These are phyloP conservation scores for Apiospora kogelbergensis DNA, from an alignment of 2,329 filamentous ascomycete genomes.

Conservation along the genomic window DNA sequence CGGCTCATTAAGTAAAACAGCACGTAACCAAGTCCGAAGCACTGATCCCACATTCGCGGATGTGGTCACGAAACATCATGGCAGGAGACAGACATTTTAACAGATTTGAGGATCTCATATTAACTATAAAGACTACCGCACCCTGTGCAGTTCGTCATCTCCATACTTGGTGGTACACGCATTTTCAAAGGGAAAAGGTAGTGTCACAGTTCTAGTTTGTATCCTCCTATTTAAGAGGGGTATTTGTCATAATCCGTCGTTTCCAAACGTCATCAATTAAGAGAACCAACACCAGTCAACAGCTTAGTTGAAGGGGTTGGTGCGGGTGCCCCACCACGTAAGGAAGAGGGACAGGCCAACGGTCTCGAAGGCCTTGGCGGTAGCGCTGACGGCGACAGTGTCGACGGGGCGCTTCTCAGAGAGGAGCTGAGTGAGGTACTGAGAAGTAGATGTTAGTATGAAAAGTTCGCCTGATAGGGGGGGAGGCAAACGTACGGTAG, in stretches of 20 bases:
- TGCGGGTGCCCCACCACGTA: constrained; percentile 96
- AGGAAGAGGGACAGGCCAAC: constrained; percentile 89
- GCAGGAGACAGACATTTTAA: background rate
- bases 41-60: background rate
- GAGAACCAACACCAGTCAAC: constrained; percentile 8
- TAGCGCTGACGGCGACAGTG: constrained; percentile 80
- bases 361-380: constrained; percentile 88
- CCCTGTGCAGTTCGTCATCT: background rate
- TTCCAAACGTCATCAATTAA: constrained; percentile 9
- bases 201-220: background rate
- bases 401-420: constrained; percentile 91
- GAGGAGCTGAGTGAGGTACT: constrained; percentile 86
- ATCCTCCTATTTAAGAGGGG: background rate
- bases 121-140: background rate
- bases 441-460: constrained; percentile 16
- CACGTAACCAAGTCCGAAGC: too few relatives aligned
- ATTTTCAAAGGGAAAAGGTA: background rate
- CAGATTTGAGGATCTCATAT: background rate
- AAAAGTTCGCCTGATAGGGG: background rate
- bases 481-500: constrained; percentile 63
- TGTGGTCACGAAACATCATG: too few relatives aligned
- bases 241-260: constrained; percentile 1
- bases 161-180: background rate
- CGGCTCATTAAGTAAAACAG: too few relatives aligned
- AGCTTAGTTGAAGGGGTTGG: constrained; percentile 82